phyloP scores from a whole-genome alignment of 495 filamentous ascomycete genomes.

The Daldinia vernicosa region DNA sequence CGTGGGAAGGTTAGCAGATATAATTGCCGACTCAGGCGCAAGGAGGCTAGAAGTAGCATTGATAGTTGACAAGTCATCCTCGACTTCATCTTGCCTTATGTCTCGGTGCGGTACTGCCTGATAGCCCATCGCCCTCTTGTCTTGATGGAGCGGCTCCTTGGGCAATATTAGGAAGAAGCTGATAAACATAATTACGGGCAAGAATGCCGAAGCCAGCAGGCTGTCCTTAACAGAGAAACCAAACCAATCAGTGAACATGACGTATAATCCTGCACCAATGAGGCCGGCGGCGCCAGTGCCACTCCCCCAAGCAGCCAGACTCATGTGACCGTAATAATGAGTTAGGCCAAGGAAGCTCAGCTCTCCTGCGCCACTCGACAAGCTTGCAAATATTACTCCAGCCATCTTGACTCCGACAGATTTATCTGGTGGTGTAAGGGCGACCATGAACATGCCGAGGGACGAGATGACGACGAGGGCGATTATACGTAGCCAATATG shows the following conservation, averaged over 20 bases:
- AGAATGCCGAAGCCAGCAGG: slow-evolving; percentile 75
- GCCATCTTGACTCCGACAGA: slow-evolving; percentile 77
- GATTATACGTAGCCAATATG: slow-evolving; percentile 79
- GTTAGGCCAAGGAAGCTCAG: slow-evolving; percentile 89
- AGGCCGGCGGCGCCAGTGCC: slow-evolving; percentile 92
- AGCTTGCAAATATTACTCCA: slow-evolving; percentile 84
- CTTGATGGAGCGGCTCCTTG: slow-evolving; percentile 60
- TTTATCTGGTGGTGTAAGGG: slow-evolving; percentile 71
- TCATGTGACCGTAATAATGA: slow-evolving; percentile 92
- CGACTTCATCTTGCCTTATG: slow-evolving; percentile 50
- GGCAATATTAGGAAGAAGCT: slow-evolving; percentile 87
- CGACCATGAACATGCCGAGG: slow-evolving; percentile 87
- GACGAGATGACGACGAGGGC: slow-evolving; percentile 76
- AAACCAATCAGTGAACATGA: slow-evolving; percentile 80
- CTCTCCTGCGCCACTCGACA: slow-evolving; percentile 86
- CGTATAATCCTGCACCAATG: slow-evolving; percentile 86
- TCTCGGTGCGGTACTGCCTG: slow-evolving; percentile 55
- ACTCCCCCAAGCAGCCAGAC: slow-evolving; percentile 89
- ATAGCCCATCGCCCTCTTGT: slow-evolving; percentile 50
- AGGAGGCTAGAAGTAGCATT: slow-evolving; percentile 51
- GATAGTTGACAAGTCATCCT: slow-evolving; percentile 43
- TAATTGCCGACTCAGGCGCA: slow-evolving; percentile 43
- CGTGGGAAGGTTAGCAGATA: slow-evolving; percentile 43
- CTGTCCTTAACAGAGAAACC: slow-evolving; percentile 74
- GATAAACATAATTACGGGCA: slow-evolving; percentile 83